These are phyloP conservation scores for Daucus carota DNA, from an alignment of 129 eudicot species.

Conservation along the genomic window DNA sequence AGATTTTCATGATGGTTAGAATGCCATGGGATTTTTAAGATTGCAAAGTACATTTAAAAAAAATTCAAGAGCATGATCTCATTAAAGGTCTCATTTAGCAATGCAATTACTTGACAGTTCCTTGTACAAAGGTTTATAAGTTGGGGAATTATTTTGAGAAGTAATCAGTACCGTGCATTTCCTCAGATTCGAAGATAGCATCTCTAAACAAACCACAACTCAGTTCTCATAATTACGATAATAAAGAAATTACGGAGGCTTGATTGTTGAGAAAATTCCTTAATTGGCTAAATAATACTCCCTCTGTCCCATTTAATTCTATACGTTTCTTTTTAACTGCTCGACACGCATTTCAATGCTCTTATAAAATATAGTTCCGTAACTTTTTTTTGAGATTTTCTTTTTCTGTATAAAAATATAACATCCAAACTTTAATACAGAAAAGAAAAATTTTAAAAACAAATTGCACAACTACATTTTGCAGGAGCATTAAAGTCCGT, in stretches of 20 bases:
- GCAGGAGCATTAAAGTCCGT: too few species aligned
- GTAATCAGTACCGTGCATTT: neutral
- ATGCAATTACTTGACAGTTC: neutral
- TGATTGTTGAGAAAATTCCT: neutral
- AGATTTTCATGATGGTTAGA: neutral
- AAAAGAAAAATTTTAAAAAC: too few species aligned
- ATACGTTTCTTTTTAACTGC: too few species aligned
- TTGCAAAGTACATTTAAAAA: neutral
- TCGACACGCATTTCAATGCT: too few species aligned
- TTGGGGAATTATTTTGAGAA: neutral
- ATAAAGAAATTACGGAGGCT: neutral
- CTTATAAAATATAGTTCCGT: too few species aligned
- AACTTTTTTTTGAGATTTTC: too few species aligned
- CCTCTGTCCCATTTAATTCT: too few species aligned
- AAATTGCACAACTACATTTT: too few species aligned
- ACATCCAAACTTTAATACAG: too few species aligned
- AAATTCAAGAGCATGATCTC: neutral
- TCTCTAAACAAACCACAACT: neutral
- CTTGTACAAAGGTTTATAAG: neutral
- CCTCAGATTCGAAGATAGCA: neutral
- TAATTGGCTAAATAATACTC: neutral
- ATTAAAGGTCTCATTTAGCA: neutral
- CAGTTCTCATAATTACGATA: neutral
- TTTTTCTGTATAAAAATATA: too few species aligned
- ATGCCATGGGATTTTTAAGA: neutral